Base-by-base conservation (phyloP, 495 filamentous ascomycete species). In the Xylaria bambusicola region DNA sequence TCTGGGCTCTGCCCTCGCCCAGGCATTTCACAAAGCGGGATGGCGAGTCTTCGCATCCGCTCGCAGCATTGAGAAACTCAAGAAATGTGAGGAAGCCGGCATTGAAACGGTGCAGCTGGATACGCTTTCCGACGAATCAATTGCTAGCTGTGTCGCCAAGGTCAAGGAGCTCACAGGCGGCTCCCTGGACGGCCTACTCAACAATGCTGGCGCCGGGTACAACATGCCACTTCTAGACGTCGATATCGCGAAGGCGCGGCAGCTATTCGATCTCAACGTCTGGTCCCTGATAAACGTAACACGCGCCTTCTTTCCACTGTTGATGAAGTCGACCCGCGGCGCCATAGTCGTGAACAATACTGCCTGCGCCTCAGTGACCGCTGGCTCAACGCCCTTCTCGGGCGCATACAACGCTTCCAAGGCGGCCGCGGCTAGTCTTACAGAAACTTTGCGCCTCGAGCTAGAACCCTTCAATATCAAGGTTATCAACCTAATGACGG, bases 251-350 rank as follows among this genome's bases (percentile, higher is more conserved):
- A 67, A 62, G 5, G 76, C 71, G 0, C 75, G 73, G 57, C 61
- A 66, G 2, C 64, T 84, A 2, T 84, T 80, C 58, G 77, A 85
- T 18, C 61, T 75, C 36, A 85, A 86, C 54, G 71, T 86, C 36
- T 84, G 36, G 36, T 38, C 36, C 12, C 36, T 38, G 12, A 38
- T 38, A 38, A 38, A 38, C 36, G 36, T 38, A 8, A 38, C 36
- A 6, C 36, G 36, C 36, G 36, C 6, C 36, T 38, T 38, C 12
- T 13, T 38, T 3, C 6, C 36, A 10, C 36, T 38, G 3, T 15
- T 38, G 15, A 38, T 38, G 36, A 38, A 38, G 36, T 38, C 36
- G 36, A 38, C 36, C 15, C 36, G 12, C 13, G 36, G 36, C 5
- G 36, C 36, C 36, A 7, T 38, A 38, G 36, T 38, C 6, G 36